These are phyloP conservation scores for Rubus parviflorus DNA, from an alignment of 306 rosid species.

Conservation along the genomic window DNA sequence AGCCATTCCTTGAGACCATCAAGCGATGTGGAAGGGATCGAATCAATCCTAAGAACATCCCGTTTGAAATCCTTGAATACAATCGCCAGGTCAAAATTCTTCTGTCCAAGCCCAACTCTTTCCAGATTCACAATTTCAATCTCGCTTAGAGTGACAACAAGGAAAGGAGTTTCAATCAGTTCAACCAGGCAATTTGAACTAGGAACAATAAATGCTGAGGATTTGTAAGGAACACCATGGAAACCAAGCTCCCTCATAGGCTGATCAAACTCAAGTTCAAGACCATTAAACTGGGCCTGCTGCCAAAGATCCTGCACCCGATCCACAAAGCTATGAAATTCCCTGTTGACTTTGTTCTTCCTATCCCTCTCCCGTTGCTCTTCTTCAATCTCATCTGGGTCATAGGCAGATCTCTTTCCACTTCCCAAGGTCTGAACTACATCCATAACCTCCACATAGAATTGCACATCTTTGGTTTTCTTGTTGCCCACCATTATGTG, in stretches of 20 bases:
- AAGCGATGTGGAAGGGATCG: conserved; percentile 83
- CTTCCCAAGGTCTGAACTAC: conserved; percentile 87
- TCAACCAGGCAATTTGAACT: conserved; percentile 89
- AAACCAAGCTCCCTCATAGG: conserved; percentile 97
- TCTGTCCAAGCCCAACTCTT: conserved; percentile 98
- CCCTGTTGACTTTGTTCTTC: conserved; percentile 84
- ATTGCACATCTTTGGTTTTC: conserved; percentile 92
- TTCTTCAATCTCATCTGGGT: conserved; percentile 97
- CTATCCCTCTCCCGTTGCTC: conserved; percentile 94
- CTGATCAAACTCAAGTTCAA: conserved; percentile 93
- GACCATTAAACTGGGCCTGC: conserved; percentile 76
- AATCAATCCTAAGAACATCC: conserved; percentile 91
- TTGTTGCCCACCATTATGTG: conserved; percentile 96
- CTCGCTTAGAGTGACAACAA: conserved; percentile 80
- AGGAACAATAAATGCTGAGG: conserved; percentile 89
- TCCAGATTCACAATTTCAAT: conserved; percentile 96
- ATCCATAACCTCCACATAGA: conserved; percentile 93
- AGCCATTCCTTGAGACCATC: conserved; percentile 98
- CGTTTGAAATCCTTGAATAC: conserved; percentile 91
- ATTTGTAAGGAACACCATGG: conserved; percentile 88
- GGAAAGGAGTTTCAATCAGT: conserved; percentile 86
- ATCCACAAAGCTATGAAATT: conserved; percentile 81
- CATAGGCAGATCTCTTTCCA: conserved; percentile 87
- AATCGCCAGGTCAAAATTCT: conserved; percentile 89
- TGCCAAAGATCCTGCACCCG: conserved; percentile 95